Conservation (phyloP, 1,139 yeast species). For the Protomyces inundatus region DNA sequence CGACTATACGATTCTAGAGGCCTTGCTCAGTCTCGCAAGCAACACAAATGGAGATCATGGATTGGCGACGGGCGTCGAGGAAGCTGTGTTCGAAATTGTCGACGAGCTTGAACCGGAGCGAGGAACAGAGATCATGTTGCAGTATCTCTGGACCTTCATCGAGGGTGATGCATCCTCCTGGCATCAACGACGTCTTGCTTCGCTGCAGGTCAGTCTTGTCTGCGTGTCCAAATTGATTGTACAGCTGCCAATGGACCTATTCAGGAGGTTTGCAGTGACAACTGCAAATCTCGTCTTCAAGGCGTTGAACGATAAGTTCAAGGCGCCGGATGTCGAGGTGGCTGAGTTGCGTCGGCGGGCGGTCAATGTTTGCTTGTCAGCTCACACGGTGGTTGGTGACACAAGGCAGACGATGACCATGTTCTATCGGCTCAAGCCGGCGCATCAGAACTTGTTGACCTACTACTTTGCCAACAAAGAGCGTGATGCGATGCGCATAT, state of each 20-base stretch:
- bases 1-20: constrained; percentile 6
- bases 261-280: constrained; percentile 18
- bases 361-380: constrained; percentile 22
- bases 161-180: constrained; percentile 11
- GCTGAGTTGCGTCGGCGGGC: constrained; percentile 28
- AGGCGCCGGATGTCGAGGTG: constrained; percentile 17
- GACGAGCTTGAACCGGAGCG: constrained; percentile 8
- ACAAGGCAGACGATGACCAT: constrained; percentile 14
- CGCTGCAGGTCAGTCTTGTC: constrained; percentile 8
- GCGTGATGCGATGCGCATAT: constrained; percentile 1
- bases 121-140: constrained; percentile 16
- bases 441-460: constrained; percentile 26
- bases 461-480: constrained; percentile 28
- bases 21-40: constrained; percentile 6
- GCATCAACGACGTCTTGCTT: constrained; percentile 4
- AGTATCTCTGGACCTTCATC: constrained; percentile 16
- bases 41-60: neutral
- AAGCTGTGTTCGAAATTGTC: constrained; percentile 14
- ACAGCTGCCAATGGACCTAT: neutral
- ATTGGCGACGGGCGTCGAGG: constrained; percentile 26
- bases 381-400: constrained; percentile 23
- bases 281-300: constrained; percentile 15
- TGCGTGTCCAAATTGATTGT: constrained; percentile 17
- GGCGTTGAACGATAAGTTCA: constrained; percentile 20
- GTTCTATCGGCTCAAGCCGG: constrained; percentile 15